These are phyloP conservation scores for Paecilomyces sp. DNA, from an alignment of 2,329 filamentous ascomycete genomes.

Conservation along the genomic window DNA sequence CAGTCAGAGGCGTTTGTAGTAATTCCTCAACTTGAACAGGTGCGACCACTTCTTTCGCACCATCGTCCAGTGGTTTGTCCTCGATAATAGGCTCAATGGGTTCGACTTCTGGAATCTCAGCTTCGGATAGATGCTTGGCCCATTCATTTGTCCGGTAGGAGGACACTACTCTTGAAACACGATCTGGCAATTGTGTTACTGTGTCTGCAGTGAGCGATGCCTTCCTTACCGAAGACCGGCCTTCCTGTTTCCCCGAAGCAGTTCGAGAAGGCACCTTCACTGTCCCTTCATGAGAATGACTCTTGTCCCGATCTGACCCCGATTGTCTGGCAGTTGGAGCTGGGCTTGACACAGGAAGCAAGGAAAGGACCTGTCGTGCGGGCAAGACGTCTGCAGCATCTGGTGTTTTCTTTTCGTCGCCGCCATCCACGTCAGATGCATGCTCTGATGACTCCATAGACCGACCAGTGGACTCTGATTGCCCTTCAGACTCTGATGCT, in stretches of 20 bases:
- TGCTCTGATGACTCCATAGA: background rate
- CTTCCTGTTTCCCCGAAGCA: constrained; percentile 2
- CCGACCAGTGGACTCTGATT: background rate
- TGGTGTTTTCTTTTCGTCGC: constrained; percentile 1
- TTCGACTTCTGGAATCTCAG: constrained; percentile 62
- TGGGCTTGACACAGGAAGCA: background rate
- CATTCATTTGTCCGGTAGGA: constrained; percentile 92
- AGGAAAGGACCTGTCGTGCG: background rate
- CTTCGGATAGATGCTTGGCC: constrained; percentile 79
- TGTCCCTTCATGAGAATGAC: background rate
- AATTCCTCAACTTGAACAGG: constrained; percentile 60
- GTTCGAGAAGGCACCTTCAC: background rate
- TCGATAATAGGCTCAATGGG: constrained; percentile 35
- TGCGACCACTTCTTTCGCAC: constrained; percentile 44
- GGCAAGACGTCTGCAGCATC: background rate
- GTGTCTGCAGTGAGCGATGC: constrained; percentile 25
- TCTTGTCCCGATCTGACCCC: background rate
- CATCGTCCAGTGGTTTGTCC: constrained; percentile 22
- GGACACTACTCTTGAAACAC: constrained; percentile 67
- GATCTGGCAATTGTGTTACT: constrained; percentile 57
- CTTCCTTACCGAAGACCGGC: constrained; percentile 10
- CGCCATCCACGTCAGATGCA: background rate
- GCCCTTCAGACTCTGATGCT: background rate
- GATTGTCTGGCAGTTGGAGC: background rate
- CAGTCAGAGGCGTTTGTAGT: constrained; percentile 54